Evolutionary conservation across 345 rosid genomes (phyloP).

Genomic region (Durio zibethinus): DNA sequence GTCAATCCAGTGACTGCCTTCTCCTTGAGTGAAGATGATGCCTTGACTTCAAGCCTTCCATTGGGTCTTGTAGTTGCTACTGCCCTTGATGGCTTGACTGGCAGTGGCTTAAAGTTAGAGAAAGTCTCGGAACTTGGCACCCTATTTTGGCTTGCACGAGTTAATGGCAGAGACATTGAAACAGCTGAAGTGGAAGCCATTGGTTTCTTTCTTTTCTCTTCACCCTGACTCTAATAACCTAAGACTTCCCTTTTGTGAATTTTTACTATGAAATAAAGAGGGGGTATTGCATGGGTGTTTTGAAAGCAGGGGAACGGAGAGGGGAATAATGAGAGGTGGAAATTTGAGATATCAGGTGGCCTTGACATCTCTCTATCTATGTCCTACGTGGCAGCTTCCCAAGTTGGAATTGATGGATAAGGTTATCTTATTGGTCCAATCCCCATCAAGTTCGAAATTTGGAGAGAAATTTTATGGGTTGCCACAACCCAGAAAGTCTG

Average conservation of each 20-base stretch:
- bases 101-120: slow-evolving; percentile 58
- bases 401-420: slow-evolving; percentile 45
- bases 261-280: slow-evolving; percentile 8
- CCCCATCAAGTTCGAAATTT: slow-evolving; percentile 26
- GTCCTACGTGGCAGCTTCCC: slow-evolving; percentile 61
- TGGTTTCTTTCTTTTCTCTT: slow-evolving; percentile 1
- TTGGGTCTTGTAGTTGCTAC: slow-evolving; percentile 18
- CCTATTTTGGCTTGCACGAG: slow-evolving; percentile 42
- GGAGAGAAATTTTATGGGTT: not conserved
- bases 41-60: slow-evolving; percentile 43
- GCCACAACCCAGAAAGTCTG: not conserved
- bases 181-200: slow-evolving; percentile 80
- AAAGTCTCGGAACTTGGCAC: slow-evolving; percentile 37
- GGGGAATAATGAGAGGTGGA: slow-evolving; percentile 33
- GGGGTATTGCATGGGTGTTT: slow-evolving; percentile 18
- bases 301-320: too few relatives aligned
- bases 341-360: slow-evolving; percentile 25
- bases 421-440: slow-evolving; percentile 55
- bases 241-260: not conserved
- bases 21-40: slow-evolving; percentile 60
- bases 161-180: slow-evolving; percentile 62
- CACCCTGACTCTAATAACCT: slow-evolving; percentile 4
- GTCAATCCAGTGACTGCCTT: slow-evolving; percentile 70
- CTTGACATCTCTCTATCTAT: slow-evolving; percentile 25
- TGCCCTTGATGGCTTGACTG: slow-evolving; percentile 45